A percentile compares a stretch with the other conserved stretches of the same genome.
These are phyloP conservation scores for Lathyrus sativus DNA, from an alignment of 306 rosid species.

Conservation along the genomic window DNA sequence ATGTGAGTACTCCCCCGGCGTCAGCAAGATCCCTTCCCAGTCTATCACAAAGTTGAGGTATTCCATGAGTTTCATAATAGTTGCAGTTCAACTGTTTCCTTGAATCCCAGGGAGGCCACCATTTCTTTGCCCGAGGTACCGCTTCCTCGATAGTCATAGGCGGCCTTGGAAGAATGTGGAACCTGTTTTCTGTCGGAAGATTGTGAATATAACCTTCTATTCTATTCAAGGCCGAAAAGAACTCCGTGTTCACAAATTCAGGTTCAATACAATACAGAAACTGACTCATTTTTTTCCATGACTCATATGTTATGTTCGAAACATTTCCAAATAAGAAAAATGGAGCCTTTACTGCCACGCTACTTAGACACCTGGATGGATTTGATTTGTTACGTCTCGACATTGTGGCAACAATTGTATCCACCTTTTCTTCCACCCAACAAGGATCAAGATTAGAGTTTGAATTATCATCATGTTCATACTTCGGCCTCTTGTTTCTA, in stretches of 20 bases:
- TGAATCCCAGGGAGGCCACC: constrained; percentile 96
- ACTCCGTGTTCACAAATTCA: constrained; percentile 65
- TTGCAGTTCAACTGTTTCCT: constrained; percentile 70
- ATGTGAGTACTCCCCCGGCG: constrained; percentile 52
- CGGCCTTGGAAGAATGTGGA: constrained; percentile 58
- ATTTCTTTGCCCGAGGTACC: constrained; percentile 65
- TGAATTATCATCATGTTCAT: constrained; percentile 54
- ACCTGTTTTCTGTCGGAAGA: constrained; percentile 79
- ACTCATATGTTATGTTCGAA: constrained; percentile 53
- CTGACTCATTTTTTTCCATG: constrained; percentile 76
- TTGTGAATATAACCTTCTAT: constrained; percentile 89
- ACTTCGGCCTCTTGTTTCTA: constrained; percentile 65
- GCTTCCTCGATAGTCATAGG: constrained; percentile 76
- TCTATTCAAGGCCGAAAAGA: constrained; percentile 75
- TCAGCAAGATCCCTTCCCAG: constrained; percentile 53
- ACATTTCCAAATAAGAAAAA: constrained; percentile 81
- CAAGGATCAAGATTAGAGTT: constrained; percentile 40
- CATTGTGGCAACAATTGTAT: constrained; percentile 42
- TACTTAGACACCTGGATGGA: constrained; percentile 48
- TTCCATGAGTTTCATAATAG: constrained; percentile 61
- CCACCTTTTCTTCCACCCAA: constrained; percentile 64
- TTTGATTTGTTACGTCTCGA: constrained; percentile 44
- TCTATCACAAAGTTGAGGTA: constrained; percentile 64
- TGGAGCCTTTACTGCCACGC: constrained; percentile 60
- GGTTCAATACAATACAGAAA: constrained; percentile 75